Evolutionary conservation across 148 eudicot genomes (phyloP).

Genomic region (Rhododendron ferrugineum): DNA sequence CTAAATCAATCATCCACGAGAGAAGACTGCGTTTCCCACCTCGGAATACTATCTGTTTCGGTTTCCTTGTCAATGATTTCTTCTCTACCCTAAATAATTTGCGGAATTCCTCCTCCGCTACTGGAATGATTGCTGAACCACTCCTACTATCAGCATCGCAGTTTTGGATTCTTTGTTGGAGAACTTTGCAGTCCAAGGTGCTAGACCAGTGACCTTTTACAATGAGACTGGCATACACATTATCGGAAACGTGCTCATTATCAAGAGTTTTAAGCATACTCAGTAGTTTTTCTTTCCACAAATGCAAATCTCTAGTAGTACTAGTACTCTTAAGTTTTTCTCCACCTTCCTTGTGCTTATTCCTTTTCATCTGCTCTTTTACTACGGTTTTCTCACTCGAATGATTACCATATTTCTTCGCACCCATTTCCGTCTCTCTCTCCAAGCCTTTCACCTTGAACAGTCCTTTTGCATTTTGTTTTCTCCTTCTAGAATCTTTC

Average conservation of each 20-base stretch:
- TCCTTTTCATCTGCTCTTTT: not conserved
- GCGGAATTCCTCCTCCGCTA: slow-evolving; percentile 56
- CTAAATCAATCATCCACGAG: slow-evolving; percentile 86
- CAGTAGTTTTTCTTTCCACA: slow-evolving; percentile 49
- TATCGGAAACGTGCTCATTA: slow-evolving; percentile 42
- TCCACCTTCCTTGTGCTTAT: slow-evolving; percentile 21
- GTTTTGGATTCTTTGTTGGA: slow-evolving; percentile 44
- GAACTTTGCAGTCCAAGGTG: slow-evolving; percentile 54
- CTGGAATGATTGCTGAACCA: slow-evolving; percentile 37
- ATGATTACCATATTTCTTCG: not conserved
- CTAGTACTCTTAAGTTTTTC: not conserved
- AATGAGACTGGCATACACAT: slow-evolving; percentile 56
- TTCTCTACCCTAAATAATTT: slow-evolving; percentile 47
- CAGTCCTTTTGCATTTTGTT: no score
- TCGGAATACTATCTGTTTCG: slow-evolving; percentile 13
- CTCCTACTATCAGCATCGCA: slow-evolving; percentile 27
- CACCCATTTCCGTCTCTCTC: no score
- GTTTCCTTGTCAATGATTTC: slow-evolving; percentile 13
- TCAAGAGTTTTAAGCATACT: slow-evolving; percentile 38
- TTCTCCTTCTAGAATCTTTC: no score
- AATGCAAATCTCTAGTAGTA: slow-evolving; percentile 31
- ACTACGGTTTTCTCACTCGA: not conserved
- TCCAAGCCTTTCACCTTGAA: no score
- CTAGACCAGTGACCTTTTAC: slow-evolving; percentile 80
- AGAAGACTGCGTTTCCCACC: slow-evolving; percentile 59